Conservation (phyloP, 2,329 filamentous ascomycete genomes). For the Aspergillus sp. region DNA sequence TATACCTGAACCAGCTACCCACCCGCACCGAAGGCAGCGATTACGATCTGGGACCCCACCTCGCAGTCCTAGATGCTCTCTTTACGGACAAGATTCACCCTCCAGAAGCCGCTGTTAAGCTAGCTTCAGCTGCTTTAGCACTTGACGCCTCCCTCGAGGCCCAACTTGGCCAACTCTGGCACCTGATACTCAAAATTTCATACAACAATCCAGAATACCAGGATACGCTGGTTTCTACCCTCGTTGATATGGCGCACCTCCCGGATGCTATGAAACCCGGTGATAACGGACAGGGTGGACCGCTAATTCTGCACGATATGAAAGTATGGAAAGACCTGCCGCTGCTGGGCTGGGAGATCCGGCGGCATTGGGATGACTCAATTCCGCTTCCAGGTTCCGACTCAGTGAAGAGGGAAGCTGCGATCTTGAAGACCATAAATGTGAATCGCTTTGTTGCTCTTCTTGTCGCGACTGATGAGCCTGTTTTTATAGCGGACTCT, state of each 20-base stretch:
- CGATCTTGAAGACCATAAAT: not conserved
- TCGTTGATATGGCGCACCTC: not conserved
- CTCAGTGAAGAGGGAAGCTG: not conserved
- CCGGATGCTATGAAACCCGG: not conserved
- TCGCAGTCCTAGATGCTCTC: not conserved
- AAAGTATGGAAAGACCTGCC: slow-evolving; percentile 15
- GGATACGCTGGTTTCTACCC: slow-evolving; percentile 2
- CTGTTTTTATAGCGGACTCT: not conserved
- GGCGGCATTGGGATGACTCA: slow-evolving; percentile 11
- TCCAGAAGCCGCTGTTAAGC: not conserved
- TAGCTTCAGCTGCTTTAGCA: not conserved
- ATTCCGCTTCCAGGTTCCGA: not conserved
- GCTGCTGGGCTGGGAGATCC: slow-evolving; percentile 12
- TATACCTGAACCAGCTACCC: not conserved
- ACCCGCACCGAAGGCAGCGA: not conserved
- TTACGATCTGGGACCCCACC: not conserved
- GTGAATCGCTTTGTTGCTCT: slow-evolving; percentile 6
- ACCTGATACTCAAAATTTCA: not conserved
- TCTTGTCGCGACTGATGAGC: slow-evolving; percentile 9
- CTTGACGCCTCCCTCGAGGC: not conserved
- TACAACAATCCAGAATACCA: slow-evolving; percentile 1
- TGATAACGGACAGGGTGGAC: not conserved
- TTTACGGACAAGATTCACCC: not conserved
- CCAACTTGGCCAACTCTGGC: not conserved
- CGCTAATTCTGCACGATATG: slow-evolving; percentile 3